Evolutionary conservation across 257 asterid species (phyloP), one percentile per base, ranked within the genome.

Genomic region (Gentiana dahurica): DNA sequence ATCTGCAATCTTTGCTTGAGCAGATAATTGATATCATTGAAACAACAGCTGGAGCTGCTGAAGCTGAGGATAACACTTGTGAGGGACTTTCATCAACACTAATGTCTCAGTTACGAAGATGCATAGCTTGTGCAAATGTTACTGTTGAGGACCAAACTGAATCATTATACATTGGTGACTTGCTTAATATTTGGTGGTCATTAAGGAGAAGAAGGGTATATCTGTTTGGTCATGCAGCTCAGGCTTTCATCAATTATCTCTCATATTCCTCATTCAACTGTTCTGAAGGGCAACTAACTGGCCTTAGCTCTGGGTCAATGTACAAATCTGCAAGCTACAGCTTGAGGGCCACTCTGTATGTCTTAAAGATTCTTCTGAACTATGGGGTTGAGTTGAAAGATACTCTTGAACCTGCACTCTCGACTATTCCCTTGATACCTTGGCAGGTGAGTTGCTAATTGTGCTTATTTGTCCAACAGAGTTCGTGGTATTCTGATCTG

Each of bases 171-270:
- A 74, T 83, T 63, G 72, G 70, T 63, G 83, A 77, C 75, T 73
- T 92, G 75, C 79, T 74, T 72, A 83, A 75, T 75, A 65, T 83
- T 63, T 92, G 94, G 87, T 77, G 88, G 94, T 81, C 88, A 61
- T 81, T 92, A 75, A 81, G 98, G 73, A 73, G 71, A 64, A 81
- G 97, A 75, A 76, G 85, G 73, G 83, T 88, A 70, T 80, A 86
- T 66, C 86, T 92, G 55, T 88, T 87, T 80, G 97, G 98, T 69
- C 86, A 79, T 57, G 88, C 97, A 4, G 97, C 98, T 74, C 82
- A 85, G 74, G 95, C 87, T 65, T 92, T 85, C 71, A 72, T 92
- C 55, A 80, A 77, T 64, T 92, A 73, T 73, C 97, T 92, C 63
- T 85, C 95, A 39, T 75, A 68, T 77, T 80, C 98, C 15, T 92